Conservation (phyloP, 169 alveolate genomes). For the Neospora caninum region DNA sequence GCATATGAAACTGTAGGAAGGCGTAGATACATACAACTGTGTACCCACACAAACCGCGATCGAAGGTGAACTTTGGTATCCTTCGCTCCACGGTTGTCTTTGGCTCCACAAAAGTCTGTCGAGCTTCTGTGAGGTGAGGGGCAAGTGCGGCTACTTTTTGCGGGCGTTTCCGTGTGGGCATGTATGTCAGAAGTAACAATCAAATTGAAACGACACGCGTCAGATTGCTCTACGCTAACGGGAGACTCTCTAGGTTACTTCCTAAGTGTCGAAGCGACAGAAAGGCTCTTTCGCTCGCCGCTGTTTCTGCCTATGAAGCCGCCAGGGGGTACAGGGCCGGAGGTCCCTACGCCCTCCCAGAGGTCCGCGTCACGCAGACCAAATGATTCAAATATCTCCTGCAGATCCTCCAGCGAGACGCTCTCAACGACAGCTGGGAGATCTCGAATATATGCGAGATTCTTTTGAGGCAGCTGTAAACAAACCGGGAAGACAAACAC, state of each 20-base stretch:
- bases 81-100: too few species aligned
- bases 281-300: not conserved
- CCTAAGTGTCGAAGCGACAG: not conserved
- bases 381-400: slow-evolving; percentile 48
- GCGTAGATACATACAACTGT: too few species aligned
- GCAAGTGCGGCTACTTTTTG: too few species aligned
- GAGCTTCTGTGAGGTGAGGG: too few species aligned
- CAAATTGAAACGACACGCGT: too few species aligned
- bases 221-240: too few species aligned
- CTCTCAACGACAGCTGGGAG: slow-evolving; percentile 53
- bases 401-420: slow-evolving; percentile 60
- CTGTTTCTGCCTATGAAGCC: not conserved
- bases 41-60: too few species aligned
- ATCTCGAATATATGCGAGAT: slow-evolving; percentile 37
- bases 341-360: slow-evolving; percentile 62
- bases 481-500: not conserved
- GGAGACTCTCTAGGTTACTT: not conserved
- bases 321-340: slow-evolving; percentile 62
- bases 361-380: slow-evolving; percentile 48
- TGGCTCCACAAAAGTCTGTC: too few species aligned
- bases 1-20: too few species aligned
- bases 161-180: too few species aligned
- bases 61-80: too few species aligned
- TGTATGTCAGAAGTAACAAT: too few species aligned
- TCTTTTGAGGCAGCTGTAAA: slow-evolving; percentile 65